Conservation (phyloP, 139 green algal genomes). For the Chlamydomonas schloesseri region DNA sequence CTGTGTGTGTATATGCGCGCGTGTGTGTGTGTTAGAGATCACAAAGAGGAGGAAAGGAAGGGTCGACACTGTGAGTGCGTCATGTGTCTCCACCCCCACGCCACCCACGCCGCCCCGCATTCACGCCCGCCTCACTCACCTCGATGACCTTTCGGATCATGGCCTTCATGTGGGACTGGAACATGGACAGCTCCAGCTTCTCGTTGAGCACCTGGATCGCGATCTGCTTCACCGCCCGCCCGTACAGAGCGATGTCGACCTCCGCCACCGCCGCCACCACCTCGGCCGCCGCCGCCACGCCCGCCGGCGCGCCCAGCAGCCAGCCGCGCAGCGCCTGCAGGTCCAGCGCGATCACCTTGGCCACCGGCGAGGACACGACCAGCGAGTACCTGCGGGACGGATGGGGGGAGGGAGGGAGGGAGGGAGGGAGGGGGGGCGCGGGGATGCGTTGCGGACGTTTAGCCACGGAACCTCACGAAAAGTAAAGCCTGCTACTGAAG, state of each 20-base stretch:
- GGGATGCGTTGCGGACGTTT: background rate
- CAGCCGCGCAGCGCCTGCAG: conserved; percentile 23
- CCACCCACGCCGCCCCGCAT: background rate
- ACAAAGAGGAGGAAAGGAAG: too few relatives aligned
- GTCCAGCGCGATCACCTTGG: conserved; percentile 30
- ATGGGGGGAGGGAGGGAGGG: too few relatives aligned
- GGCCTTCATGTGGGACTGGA: conserved; percentile 8
- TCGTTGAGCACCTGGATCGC: conserved; percentile 25
- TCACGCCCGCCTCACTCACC: background rate
- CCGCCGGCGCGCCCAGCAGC: background rate
- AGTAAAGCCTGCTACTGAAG: too few relatives aligned
- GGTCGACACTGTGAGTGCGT: too few relatives aligned
- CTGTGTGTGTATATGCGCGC: too few relatives aligned
- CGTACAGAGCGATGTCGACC: conserved; percentile 44
- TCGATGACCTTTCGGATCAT: conserved; percentile 25
- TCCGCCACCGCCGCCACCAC: conserved; percentile 41
- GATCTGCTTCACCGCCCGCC: conserved; percentile 41
- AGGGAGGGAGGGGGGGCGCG: background rate
- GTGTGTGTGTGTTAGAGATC: too few relatives aligned
- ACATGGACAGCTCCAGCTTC: conserved; percentile 22
- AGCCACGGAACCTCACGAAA: too few relatives aligned
- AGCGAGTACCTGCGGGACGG: conserved; percentile 22
- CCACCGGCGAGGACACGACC: conserved; percentile 21
- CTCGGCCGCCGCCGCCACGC: background rate
- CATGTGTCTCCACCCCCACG: background rate